Conservation (phyloP, 768 basidiomycete species). For the Podaxis rugospora region DNA sequence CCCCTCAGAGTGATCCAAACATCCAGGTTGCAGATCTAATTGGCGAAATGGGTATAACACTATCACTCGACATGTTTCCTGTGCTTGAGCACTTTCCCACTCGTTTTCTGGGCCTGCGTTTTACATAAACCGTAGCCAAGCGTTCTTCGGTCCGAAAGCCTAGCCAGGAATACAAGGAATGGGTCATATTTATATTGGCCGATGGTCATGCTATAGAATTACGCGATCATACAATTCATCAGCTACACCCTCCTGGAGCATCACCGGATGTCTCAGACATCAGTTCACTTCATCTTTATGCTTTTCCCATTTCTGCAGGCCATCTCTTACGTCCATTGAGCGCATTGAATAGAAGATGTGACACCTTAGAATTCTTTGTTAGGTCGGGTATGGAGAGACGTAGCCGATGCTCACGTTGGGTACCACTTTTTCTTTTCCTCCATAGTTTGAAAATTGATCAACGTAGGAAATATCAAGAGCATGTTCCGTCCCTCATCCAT, state of each 20-base stretch:
- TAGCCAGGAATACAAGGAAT: too few relatives aligned
- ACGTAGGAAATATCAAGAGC: conserved; percentile 12
- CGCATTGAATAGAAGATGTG: conserved; percentile 13
- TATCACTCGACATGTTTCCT: too few relatives aligned
- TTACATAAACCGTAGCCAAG: too few relatives aligned
- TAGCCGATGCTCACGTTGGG: background rate
- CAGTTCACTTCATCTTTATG: conserved; percentile 4
- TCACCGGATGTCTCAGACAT: conserved; percentile 2
- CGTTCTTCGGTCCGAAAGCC: too few relatives aligned
- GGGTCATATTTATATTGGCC: too few relatives aligned
- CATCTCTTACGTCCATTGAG: conserved; percentile 10
- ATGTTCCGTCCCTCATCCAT: conserved; percentile 15
- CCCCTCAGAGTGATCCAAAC: too few relatives aligned
- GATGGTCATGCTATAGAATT: too few relatives aligned
- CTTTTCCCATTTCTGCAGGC: conserved; percentile 8
- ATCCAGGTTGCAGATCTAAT: too few relatives aligned
- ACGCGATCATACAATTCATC: background rate
- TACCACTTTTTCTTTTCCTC: conserved; percentile 7
- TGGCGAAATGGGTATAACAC: too few relatives aligned
- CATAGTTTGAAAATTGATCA: conserved; percentile 3
- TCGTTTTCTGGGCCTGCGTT: too few relatives aligned
- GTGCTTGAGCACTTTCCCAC: too few relatives aligned
- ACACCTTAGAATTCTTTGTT: background rate
- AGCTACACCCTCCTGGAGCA: background rate
- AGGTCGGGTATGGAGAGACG: background rate